These are phyloP conservation scores for Phlebopus sp. DNA, from an alignment of 1,284 basidiomycete genomes.

Conservation along the genomic window DNA sequence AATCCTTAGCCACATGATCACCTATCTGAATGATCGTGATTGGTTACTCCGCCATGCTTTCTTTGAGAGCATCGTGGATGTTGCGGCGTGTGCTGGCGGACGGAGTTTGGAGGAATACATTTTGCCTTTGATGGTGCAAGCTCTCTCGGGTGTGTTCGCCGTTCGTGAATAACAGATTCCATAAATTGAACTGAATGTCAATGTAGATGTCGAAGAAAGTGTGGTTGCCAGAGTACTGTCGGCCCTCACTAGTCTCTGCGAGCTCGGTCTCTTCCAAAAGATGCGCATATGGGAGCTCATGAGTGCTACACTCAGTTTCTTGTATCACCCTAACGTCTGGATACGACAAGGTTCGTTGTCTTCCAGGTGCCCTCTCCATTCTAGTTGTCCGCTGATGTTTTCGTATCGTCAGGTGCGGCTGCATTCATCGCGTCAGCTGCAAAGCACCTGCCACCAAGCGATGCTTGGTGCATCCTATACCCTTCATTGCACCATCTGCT, in stretches of 20 bases:
- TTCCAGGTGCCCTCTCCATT: background rate
- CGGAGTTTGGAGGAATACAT: conserved; percentile 86
- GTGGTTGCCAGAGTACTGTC: conserved; percentile 87
- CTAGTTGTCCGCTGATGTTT: background rate
- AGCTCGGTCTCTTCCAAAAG: conserved; percentile 85
- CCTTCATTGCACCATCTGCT: conserved; percentile 86
- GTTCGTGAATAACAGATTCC: background rate
- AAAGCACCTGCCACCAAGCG: conserved; percentile 75
- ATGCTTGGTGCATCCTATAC: conserved; percentile 96
- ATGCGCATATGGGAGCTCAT: conserved; percentile 95
- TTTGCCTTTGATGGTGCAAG: conserved; percentile 92
- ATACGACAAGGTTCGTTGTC: conserved; percentile 75
- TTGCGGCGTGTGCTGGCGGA: conserved; percentile 89
- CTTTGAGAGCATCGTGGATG: conserved; percentile 93
- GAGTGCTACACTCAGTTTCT: conserved; percentile 80
- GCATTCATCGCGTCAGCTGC: conserved; percentile 86
- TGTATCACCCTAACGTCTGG: conserved; percentile 98
- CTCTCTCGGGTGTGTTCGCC: conserved; percentile 70
- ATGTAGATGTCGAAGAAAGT: conserved; percentile 87
- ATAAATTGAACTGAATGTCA: conserved; percentile 6
- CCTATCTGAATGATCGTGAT: conserved; percentile 94
- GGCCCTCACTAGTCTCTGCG: conserved; percentile 82
- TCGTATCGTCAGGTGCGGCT: conserved; percentile 60
- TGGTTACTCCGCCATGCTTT: conserved; percentile 91
- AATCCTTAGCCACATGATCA: conserved; percentile 96